phyloP scores from a whole-genome alignment of 2,329 filamentous ascomycete genomes.

The Sordariomycetes sp. region DNA sequence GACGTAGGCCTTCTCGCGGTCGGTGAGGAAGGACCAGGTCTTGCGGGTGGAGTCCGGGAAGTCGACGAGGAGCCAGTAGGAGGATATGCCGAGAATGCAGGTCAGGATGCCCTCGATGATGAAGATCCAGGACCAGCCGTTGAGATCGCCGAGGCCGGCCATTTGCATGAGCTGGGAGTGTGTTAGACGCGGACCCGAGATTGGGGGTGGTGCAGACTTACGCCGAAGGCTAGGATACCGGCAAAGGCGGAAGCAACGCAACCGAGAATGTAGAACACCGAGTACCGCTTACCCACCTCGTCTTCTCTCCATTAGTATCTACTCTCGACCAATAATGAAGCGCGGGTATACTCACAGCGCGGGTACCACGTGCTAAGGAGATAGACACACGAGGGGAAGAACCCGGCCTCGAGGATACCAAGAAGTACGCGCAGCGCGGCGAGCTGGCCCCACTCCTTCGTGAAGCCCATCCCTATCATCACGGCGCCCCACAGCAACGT shows the following conservation, averaged over 20 bases:
- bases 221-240: slow-evolving; percentile 59
- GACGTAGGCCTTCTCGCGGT: slow-evolving; percentile 40
- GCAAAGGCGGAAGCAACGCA: slow-evolving; percentile 55
- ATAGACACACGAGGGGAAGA: slow-evolving; percentile 62
- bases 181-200: neutral
- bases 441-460: slow-evolving; percentile 37
- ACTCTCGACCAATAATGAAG: neutral
- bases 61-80: slow-evolving; percentile 51
- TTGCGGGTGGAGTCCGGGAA: slow-evolving; percentile 47
- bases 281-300: slow-evolving; percentile 60
- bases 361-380: slow-evolving; percentile 50
- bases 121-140: slow-evolving; percentile 61
- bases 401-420: slow-evolving; percentile 58
- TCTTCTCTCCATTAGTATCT: slow-evolving; percentile 23
- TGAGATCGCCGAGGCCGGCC: slow-evolving; percentile 39
- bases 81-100: slow-evolving; percentile 32
- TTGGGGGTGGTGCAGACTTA: slow-evolving; percentile 23
- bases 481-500: slow-evolving; percentile 47
- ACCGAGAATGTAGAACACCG: slow-evolving; percentile 58
- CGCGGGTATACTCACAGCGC: neutral
- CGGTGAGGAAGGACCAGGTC: slow-evolving; percentile 41
- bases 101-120: slow-evolving; percentile 44
- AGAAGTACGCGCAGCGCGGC: slow-evolving; percentile 46
- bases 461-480: slow-evolving; percentile 59
- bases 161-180: slow-evolving; percentile 47